phyloP scores from a whole-genome alignment of 352 stramenopile species.

The Globisporangium paddicum region DNA sequence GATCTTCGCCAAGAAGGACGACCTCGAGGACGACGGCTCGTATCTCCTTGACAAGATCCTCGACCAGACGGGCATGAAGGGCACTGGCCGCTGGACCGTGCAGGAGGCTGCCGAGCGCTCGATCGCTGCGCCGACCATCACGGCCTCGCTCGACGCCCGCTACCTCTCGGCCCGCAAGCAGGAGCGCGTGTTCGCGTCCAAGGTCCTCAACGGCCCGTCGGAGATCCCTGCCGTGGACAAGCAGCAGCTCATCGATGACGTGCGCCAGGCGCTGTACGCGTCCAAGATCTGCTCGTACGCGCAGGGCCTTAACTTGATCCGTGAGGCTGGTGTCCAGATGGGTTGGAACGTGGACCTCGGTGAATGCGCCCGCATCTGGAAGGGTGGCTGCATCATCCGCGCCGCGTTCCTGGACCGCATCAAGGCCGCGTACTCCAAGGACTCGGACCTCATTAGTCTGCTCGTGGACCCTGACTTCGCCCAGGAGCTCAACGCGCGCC shows the following conservation, averaged over 20 bases:
- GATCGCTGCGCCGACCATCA: conserved; percentile 97
- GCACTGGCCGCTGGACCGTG: conserved; percentile 96
- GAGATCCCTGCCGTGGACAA: conserved; percentile 92
- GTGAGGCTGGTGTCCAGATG: conserved; percentile 91
- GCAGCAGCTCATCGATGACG: conserved; percentile 95
- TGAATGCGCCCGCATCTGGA: conserved; percentile 98
- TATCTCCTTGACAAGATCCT: conserved; percentile 96
- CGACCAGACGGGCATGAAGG: conserved; percentile 99
- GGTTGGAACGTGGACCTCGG: conserved; percentile 96
- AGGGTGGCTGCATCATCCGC: conserved; percentile 99
- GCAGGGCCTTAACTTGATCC: conserved; percentile 95
- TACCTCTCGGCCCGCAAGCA: conserved; percentile 97
- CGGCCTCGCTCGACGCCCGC: conserved; percentile 93
- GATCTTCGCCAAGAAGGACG: conserved; percentile 98
- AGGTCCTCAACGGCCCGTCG: conserved; percentile 91
- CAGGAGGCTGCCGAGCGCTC: conserved; percentile 94
- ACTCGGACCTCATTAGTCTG: conserved; percentile 93
- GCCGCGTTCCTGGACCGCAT: conserved; percentile 97
- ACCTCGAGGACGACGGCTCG: conserved; percentile 72
- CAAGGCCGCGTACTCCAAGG: conserved; percentile 90
- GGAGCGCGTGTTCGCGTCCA: conserved; percentile 91
- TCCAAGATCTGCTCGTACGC: conserved; percentile 99
- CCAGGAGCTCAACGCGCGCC: conserved; percentile 91
- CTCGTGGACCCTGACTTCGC: conserved; percentile 98
- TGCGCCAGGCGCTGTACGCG: conserved; percentile 95